These are phyloP conservation scores for Stagonosporopsis cucurbitacearum DNA, from an alignment of 2,329 filamentous ascomycete genomes.

Conservation along the genomic window DNA sequence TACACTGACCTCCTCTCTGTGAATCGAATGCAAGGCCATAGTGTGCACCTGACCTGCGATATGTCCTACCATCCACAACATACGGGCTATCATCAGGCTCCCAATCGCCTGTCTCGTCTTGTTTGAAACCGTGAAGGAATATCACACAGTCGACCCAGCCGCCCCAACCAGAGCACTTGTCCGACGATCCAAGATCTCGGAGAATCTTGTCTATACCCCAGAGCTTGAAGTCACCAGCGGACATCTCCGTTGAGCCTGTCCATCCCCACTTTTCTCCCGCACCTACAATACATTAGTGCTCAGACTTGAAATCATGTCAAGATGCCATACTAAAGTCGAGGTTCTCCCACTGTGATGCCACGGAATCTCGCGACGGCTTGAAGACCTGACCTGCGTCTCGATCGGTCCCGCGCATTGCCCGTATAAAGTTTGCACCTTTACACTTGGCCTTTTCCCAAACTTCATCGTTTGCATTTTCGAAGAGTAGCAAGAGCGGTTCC, in stretches of 20 bases:
- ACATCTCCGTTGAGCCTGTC: neutral
- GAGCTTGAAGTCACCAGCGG: neutral
- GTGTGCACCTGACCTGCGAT: conserved; percentile 1
- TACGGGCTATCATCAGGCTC: neutral
- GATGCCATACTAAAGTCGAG: neutral
- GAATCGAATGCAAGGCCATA: conserved; percentile 3
- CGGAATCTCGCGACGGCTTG: neutral
- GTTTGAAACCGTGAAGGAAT: neutral
- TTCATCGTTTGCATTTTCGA: conserved; percentile 2
- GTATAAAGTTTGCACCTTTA: conserved; percentile 3
- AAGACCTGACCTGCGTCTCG: conserved; percentile 3
- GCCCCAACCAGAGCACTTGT: neutral
- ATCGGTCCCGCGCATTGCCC: conserved; percentile 3
- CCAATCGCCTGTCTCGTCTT: neutral
- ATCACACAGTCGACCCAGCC: neutral
- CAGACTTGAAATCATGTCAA: no score
- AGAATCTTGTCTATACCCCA: conserved; percentile 5
- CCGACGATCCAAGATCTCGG: neutral
- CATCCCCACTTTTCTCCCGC: conserved; percentile 6
- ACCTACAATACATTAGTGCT: neutral
- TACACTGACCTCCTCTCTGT: neutral
- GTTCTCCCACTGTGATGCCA: neutral
- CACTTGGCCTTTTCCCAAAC: conserved; percentile 5
- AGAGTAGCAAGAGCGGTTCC: neutral
- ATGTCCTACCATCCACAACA: neutral